Base-by-base conservation (phyloP, 805 yeast genomes). In the Ogataea angusta region DNA sequence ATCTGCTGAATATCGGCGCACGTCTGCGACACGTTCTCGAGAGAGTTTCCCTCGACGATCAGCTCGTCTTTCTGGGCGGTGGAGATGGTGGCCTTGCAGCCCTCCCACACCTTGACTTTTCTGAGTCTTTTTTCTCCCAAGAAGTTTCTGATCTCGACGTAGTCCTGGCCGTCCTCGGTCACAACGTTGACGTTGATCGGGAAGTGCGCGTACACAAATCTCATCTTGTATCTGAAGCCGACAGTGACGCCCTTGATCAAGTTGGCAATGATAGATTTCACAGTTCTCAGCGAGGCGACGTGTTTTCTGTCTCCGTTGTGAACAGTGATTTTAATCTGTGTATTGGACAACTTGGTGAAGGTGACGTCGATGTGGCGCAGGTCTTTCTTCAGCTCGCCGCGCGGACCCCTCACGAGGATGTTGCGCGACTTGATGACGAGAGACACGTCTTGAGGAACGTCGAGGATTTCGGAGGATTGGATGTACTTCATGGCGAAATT, bases 201-300 rank as follows among this genome's bases (percentile, higher is more conserved):
- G 95, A 93, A 93, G 87, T 93, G 99, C 82, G 99, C 99, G 70
- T 91, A 95, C 57, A 93, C 99, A 73, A 88, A 90, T 80, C 97
- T 88, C 96, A 93, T 85, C 87, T 93, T 93, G 93, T 93, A 93
- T 76, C 85, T 82, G 95, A 76, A 91, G 73, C 98, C 99, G 79
- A 82, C 82, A 70, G 99, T 93, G 69, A 93, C 99, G 84, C 99
- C 99, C 58, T 85, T 86, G 74, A 93, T 73, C 82, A 93, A 73
- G 87, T 93, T 93, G 67, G 86, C 68, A 63, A 93, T 78, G 68
- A 93, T 76, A 56, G 98, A 87, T 78, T 88, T 89, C 71, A 93
- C 98, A 52, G 99, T 91, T 81, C 98, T 90, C 70, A 93, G 80
- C 67, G 97, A 87, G 70, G 99, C 99, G 71, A 91, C 98, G 77